Evolutionary conservation across 169 alveolate species (phyloP).

Genomic region (Fabrea salina): DNA sequence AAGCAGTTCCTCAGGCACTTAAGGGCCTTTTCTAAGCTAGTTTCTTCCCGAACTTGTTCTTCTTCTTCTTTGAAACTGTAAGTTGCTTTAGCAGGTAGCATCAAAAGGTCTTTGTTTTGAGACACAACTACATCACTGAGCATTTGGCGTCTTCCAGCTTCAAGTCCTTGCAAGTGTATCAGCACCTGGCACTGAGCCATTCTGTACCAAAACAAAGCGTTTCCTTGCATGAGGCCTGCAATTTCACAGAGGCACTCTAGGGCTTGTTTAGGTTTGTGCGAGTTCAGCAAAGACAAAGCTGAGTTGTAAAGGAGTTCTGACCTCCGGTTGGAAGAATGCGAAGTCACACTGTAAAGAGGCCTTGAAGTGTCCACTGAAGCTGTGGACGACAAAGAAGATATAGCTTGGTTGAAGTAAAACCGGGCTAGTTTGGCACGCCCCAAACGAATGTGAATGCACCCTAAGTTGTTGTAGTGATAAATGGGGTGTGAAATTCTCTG

Average conservation of each 20-base stretch:
- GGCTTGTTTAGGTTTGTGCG: constrained; percentile 30
- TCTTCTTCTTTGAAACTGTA: constrained; percentile 17
- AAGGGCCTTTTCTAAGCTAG: not conserved
- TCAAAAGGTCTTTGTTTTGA: not conserved
- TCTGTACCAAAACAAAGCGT: constrained; percentile 26
- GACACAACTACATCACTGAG: constrained; percentile 4
- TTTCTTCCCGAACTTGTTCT: not conserved
- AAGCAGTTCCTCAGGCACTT: constrained; percentile 9
- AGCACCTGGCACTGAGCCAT: constrained; percentile 21
- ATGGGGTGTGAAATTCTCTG: not conserved
- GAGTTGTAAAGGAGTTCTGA: constrained; percentile 11
- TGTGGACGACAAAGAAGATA: not conserved
- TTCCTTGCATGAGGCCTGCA: not conserved
- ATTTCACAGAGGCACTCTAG: constrained; percentile 19
- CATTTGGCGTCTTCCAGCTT: constrained; percentile 20
- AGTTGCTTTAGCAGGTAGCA: not conserved
- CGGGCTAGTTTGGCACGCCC: constrained; percentile 7
- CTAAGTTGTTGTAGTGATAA: constrained; percentile 20
- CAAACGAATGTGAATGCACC: constrained; percentile 23
- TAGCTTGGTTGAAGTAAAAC: constrained; percentile 11
- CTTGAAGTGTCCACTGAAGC: constrained; percentile 9
- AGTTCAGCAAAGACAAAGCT: constrained; percentile 22
- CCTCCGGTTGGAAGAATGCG: not conserved
- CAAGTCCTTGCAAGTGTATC: not conserved
- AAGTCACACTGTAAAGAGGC: constrained; percentile 23